Base-by-base conservation (phyloP, 495 filamentous ascomycete species). In the Talaromyces proteolyticus region DNA sequence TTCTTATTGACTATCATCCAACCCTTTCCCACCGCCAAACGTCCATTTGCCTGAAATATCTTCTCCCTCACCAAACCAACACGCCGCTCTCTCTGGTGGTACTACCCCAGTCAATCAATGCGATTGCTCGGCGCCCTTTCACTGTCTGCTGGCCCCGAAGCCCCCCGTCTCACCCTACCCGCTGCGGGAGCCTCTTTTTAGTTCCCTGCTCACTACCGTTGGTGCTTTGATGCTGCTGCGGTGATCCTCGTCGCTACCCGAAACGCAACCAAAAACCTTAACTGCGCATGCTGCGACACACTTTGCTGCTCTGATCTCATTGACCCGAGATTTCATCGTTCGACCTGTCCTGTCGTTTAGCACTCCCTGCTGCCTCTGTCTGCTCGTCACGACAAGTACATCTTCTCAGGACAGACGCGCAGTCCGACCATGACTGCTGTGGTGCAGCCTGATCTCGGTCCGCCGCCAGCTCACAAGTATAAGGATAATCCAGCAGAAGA, bases 371-470 rank as follows among this genome's bases (percentile, higher is more conserved):
- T n/a, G n/a, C n/a, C n/a, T n/a, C n/a, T n/a, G n/a, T n/a, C n/a
- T 41, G 42, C 42, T 45, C 50, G 41, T 52, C 25, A 39, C 8
- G 5, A 29, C 17, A 38, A 8, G 14, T 25, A 14, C 36, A 12
- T 40, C 34, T 21, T 21, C 24, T 26, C 29, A 19, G 18, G 25
- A 43, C 24, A 21, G 20, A 44, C 39, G 25, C 41, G 43, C 21
- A 25, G 50, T 52, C 43, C 62, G 61, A 61, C 60, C 56, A 64
- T 74, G 68, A 70, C 69, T 60, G 67, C 67, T 57, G 72, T 75
- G 67, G 65, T 73, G 63, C 71, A 70, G 57, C 62, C 69, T 62
- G 71, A 72, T 61, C 67, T 72, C 41, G 64, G 56, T 60, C 63
- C 64, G 62, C 54, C 63, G 12, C 21, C 61, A 39, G 52, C 62